phyloP scores from a whole-genome alignment of 2,329 filamentous ascomycete species.

The Epichloe typhina region DNA sequence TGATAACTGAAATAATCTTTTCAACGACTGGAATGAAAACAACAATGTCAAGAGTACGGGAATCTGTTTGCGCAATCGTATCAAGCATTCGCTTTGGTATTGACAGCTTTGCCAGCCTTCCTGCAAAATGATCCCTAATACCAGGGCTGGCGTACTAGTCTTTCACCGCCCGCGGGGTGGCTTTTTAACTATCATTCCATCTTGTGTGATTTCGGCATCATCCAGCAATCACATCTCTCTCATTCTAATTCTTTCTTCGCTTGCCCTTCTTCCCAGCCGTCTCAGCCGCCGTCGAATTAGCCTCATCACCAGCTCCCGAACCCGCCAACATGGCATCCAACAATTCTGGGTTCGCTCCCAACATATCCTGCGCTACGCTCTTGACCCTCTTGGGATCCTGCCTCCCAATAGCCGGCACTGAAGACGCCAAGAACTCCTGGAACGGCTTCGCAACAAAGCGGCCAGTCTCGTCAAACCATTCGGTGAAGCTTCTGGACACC shows the following conservation, averaged over 20 bases:
- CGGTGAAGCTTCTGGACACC: constrained; percentile 51
- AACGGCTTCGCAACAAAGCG: constrained; percentile 64
- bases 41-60: not conserved
- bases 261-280: constrained; percentile 28
- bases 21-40: no score
- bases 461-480: constrained; percentile 65
- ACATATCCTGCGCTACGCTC: constrained; percentile 21
- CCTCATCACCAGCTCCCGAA: constrained; percentile 15
- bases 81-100: not conserved
- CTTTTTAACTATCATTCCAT: not conserved
- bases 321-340: constrained; percentile 32
- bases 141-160: not conserved
- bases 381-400: constrained; percentile 48
- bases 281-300: constrained; percentile 19
- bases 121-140: not conserved
- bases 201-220: not conserved
- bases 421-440: constrained; percentile 62
- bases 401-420: constrained; percentile 50
- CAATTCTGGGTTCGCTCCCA: constrained; percentile 31
- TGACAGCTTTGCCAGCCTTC: not conserved
- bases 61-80: not conserved
- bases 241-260: constrained; percentile 29
- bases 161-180: not conserved
- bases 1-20: not conserved
- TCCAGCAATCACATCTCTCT: no score